phyloP scores from a whole-genome alignment of 2,329 filamentous ascomycete species.

The Rutstroemia sp. region DNA sequence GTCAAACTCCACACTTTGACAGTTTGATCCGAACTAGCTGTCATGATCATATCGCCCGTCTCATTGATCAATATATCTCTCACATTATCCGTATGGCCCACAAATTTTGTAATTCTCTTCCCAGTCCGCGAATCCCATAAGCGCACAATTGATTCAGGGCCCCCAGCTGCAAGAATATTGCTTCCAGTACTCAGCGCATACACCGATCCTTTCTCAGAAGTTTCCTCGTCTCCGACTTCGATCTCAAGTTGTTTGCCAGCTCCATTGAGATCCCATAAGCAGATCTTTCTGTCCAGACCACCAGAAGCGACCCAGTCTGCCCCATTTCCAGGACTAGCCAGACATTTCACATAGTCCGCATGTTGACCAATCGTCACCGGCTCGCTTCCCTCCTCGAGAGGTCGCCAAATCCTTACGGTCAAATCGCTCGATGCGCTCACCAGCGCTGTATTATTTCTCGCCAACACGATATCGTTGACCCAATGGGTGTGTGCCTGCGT shows the following conservation, averaged over 20 bases:
- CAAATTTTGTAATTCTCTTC: conserved; percentile 89
- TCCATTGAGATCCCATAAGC: conserved; percentile 87
- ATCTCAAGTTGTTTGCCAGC: conserved; percentile 82
- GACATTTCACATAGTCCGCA: conserved; percentile 91
- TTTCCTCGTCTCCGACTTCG: conserved; percentile 75
- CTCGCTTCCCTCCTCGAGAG: conserved; percentile 54
- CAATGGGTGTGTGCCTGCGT: conserved; percentile 71
- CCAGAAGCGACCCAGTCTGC: conserved; percentile 89
- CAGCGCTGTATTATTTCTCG: conserved; percentile 56
- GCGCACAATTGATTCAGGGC: conserved; percentile 86
- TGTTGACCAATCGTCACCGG: conserved; percentile 84
- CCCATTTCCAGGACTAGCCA: conserved; percentile 66
- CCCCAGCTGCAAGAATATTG: conserved; percentile 81
- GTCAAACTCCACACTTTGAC: conserved; percentile 98
- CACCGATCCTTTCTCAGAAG: conserved; percentile 84
- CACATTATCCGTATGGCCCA: conserved; percentile 93
- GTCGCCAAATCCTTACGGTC: conserved; percentile 72
- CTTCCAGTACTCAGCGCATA: conserved; percentile 80
- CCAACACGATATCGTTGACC: conserved; percentile 68
- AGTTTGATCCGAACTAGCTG: conserved; percentile 90
- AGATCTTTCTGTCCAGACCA: conserved; percentile 86
- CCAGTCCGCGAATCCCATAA: conserved; percentile 88
- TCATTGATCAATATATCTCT: conserved; percentile 85
- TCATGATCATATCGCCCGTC: conserved; percentile 84
- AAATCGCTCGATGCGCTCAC: conserved; percentile 69